Evolutionary conservation across 2,329 filamentous ascomycete genomes (phyloP), one percentile per base, ranked within the genome.

Genomic region (Pestalotiopsis fici): DNA sequence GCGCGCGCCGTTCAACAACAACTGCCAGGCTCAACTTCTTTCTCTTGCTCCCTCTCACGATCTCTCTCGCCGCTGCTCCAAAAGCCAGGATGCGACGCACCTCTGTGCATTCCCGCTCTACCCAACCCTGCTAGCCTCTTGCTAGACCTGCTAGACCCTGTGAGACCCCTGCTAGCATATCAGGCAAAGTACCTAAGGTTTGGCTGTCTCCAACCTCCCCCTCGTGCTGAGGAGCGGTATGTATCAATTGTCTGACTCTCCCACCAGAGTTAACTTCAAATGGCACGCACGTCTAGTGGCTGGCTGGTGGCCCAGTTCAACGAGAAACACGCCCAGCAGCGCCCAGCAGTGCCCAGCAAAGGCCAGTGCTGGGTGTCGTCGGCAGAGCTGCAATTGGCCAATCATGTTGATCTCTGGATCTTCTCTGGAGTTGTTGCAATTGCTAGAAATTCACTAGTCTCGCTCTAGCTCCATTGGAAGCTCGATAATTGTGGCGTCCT

Each of bases 31-130:
- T n/a, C 31, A 35, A 35, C 31, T 35, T 35, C 31, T 35, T 35
- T n/a, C 43, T n/a, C 7, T 50, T n/a, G 31, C 43, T 50, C 15
- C n/a, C 43, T 66, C 47, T 66, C 64, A 66, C 64, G 64, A 66
- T 66, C 62, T 50, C 23, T 15, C 28, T 61, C 12, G 59, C 23
- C 13, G 31, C 31, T 35, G 31, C 31, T 35, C 27, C n/a, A 21
- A 31, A 23, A 54, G 59, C 54, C 63, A 50, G 63, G 63, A 35
- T 65, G 25, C 63, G 63, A 65, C n/a, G 61, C 47, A 54, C 28
- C 61, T 65, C 63, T 59, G 63, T 28, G n/a, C 50, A 27, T 59
- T 57, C 63, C 55, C 55, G 63, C 63, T 54, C 54, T 25, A 7
- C 27, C 35, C n/a, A 62, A 43, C 59, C 61, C 61, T 64, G 61